Conservation (phyloP, 306 rosid species). For the Cyamopsis tetragonoloba region DNA sequence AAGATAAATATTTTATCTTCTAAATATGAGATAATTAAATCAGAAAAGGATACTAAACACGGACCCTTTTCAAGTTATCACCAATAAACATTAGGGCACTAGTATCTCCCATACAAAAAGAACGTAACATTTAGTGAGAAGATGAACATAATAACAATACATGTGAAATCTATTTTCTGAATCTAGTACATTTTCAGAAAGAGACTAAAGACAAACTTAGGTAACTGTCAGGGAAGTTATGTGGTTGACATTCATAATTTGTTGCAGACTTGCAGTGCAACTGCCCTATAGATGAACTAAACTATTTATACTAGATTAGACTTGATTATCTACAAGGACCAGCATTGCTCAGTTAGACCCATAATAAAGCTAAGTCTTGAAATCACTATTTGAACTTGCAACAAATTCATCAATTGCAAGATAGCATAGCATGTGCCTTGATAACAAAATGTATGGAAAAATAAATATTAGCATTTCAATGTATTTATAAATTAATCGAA, state of each 20-base stretch:
- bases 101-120: neutral
- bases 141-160: neutral
- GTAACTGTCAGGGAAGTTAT: neutral
- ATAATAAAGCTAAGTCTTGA: neutral
- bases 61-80: neutral
- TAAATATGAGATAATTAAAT: constrained; percentile 1
- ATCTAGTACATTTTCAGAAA: neutral
- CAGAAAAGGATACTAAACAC: neutral
- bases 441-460: neutral
- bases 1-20: neutral
- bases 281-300: neutral
- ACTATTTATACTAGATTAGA: neutral
- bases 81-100: neutral
- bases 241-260: neutral
- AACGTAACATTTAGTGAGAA: neutral
- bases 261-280: neutral
- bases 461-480: neutral
- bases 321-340: neutral
- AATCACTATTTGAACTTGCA: neutral
- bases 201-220: neutral
- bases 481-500: neutral
- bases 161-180: neutral
- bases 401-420: neutral
- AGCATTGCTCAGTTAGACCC: neutral
- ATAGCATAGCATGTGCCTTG: neutral